phyloP scores from a whole-genome alignment of 1,139 yeast species.

The Yamadazyma friedrichii region DNA sequence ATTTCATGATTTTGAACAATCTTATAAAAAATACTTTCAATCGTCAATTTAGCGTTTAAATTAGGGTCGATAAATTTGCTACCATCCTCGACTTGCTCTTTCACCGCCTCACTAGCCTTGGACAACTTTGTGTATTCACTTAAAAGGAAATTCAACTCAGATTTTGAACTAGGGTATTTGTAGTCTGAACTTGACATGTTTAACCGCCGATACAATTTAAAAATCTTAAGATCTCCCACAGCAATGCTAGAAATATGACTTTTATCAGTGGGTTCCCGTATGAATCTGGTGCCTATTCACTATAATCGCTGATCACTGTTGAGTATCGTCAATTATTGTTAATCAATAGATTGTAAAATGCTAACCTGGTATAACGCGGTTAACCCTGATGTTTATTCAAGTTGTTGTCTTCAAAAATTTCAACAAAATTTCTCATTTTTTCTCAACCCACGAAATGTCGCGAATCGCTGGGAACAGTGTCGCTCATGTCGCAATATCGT shows the following conservation, averaged over 20 bases:
- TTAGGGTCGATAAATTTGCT: slow-evolving; percentile 19
- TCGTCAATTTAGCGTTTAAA: slow-evolving; percentile 21
- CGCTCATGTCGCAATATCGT: too few species aligned
- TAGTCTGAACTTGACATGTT: slow-evolving; percentile 4
- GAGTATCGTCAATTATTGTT: too few species aligned
- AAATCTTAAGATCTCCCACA: too few species aligned
- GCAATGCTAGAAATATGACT: too few species aligned
- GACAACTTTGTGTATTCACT: slow-evolving; percentile 30
- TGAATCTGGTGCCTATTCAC: too few species aligned
- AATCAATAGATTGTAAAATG: too few species aligned
- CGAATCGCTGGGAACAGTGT: too few species aligned
- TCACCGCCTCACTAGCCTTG: slow-evolving; percentile 10
- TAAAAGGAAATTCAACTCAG: slow-evolving; percentile 31
- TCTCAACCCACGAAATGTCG: background rate
- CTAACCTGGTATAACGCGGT: background rate
- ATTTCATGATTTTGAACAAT: slow-evolving; percentile 31
- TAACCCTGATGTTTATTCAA: background rate
- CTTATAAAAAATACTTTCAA: slow-evolving; percentile 32
- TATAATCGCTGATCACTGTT: too few species aligned
- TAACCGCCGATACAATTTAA: too few species aligned
- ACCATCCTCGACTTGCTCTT: slow-evolving; percentile 5
- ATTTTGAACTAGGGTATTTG: slow-evolving; percentile 26
- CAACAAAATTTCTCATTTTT: slow-evolving; percentile 2
- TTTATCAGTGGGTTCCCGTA: too few species aligned
- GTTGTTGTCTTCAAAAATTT: slow-evolving; percentile 1